Evolutionary conservation across 139 green algal species (phyloP).

Genomic region (Haematococcus lacustris): DNA sequence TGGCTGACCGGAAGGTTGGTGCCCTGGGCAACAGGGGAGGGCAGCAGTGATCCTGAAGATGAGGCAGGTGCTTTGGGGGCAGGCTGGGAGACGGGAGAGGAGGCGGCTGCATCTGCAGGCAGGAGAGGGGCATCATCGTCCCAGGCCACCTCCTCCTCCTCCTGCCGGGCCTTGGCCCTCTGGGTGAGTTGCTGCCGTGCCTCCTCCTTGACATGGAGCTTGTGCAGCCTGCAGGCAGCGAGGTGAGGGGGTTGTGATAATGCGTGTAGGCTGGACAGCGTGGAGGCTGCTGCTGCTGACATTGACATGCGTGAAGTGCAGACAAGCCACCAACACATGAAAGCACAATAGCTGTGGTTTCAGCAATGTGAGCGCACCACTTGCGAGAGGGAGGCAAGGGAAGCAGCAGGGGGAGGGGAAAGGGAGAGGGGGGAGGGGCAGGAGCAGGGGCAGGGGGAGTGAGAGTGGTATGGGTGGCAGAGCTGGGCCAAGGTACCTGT

Average conservation of each 20-base stretch:
- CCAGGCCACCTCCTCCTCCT: constrained; percentile 48
- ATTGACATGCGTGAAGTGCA: background rate
- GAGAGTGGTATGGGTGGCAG: no score
- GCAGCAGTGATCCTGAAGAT: no score
- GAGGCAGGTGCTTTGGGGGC: no score
- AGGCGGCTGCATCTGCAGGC: no score
- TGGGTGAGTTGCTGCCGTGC: constrained; percentile 43
- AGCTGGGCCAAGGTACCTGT: constrained; percentile 37
- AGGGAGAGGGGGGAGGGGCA: no score
- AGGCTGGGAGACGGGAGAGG: no score
- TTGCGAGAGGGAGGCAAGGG: no score
- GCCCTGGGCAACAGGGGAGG: no score
- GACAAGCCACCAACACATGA: background rate
- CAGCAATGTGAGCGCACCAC: background rate
- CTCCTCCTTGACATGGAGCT: constrained; percentile 59
- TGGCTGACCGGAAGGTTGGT: no score
- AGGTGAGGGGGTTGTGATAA: background rate
- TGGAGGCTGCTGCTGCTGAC: background rate
- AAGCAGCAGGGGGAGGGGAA: no score
- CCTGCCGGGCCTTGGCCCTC: constrained; percentile 35
- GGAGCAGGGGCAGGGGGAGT: no score
- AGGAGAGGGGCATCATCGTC: no score
- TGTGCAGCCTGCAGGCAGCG: constrained; percentile 39
- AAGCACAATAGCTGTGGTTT: background rate
- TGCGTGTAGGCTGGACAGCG: background rate